These are phyloP conservation scores for Crassisporium funariophilum DNA, from an alignment of 768 basidiomycete genomes.

Conservation along the genomic window DNA sequence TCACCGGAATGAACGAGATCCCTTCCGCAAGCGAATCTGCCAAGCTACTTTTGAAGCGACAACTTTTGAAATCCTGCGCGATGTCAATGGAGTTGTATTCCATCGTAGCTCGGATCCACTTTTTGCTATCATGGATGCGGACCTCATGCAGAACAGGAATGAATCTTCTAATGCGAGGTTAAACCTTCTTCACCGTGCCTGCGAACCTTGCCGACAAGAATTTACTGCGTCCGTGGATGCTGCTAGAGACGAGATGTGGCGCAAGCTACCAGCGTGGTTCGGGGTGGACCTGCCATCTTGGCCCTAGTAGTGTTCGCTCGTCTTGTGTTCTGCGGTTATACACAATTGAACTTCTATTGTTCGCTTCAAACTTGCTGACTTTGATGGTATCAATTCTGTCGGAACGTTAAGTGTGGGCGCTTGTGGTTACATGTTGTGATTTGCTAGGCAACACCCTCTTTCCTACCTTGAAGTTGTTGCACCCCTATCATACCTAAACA, in stretches of 20 bases:
- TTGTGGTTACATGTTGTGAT: no score
- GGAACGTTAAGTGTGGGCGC: no score
- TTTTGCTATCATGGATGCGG: slow-evolving; percentile 67
- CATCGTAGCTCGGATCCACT: slow-evolving; percentile 71
- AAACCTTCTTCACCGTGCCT: slow-evolving; percentile 52
- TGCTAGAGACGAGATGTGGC: slow-evolving; percentile 68
- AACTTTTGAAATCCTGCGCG: slow-evolving; percentile 73
- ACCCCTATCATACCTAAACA: no score
- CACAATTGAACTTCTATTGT: neutral
- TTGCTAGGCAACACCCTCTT: no score
- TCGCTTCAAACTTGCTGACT: neutral
- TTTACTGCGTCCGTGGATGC: slow-evolving; percentile 61
- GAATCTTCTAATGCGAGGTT: slow-evolving; percentile 43
- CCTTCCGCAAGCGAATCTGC: slow-evolving; percentile 53
- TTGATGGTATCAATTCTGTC: no score
- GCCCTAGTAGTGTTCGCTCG: slow-evolving; percentile 16
- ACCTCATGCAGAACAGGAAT: slow-evolving; percentile 64
- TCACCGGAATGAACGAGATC: slow-evolving; percentile 48
- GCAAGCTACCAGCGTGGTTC: slow-evolving; percentile 66
- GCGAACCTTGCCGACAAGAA: slow-evolving; percentile 64
- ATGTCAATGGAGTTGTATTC: slow-evolving; percentile 67
- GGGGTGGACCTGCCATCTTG: slow-evolving; percentile 44
- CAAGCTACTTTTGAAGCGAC: slow-evolving; percentile 74
- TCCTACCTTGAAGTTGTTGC: no score
- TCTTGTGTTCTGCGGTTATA: no score